These are phyloP conservation scores for Pistacia vera DNA, from an alignment of 345 rosid species.

Conservation along the genomic window DNA sequence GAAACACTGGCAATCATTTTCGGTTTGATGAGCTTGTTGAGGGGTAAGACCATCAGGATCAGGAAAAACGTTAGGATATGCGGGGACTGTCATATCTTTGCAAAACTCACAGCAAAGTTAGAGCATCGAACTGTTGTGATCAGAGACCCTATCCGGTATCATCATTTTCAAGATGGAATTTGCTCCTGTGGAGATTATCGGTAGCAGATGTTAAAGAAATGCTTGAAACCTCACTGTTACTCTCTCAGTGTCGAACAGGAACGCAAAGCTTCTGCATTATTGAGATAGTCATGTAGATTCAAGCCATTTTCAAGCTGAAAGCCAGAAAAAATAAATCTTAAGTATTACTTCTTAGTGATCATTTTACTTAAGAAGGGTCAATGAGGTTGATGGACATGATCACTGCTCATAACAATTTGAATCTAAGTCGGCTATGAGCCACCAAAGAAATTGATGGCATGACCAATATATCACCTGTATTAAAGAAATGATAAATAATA, in stretches of 20 bases:
- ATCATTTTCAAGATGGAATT: conserved; percentile 59
- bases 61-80: conserved; percentile 70
- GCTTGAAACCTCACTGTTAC: not conserved
- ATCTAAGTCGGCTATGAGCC: not conserved
- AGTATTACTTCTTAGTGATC: not conserved
- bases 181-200: conserved; percentile 78
- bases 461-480: no score
- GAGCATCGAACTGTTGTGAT: conserved; percentile 55
- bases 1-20: conserved; percentile 66
- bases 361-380: not conserved
- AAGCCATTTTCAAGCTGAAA: not conserved
- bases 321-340: not conserved
- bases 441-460: no score
- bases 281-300: not conserved
- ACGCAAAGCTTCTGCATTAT: not conserved
- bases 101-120: conserved; percentile 53
- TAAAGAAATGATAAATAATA: no score
- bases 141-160: conserved; percentile 67
- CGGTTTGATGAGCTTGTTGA: conserved; percentile 44
- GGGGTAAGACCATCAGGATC: conserved; percentile 53
- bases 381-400: not conserved
- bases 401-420: not conserved
- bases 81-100: conserved; percentile 70
- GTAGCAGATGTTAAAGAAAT: conserved; percentile 28
- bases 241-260: not conserved